Conservation (phyloP, 805 yeast genomes). For the Candida pini region DNA sequence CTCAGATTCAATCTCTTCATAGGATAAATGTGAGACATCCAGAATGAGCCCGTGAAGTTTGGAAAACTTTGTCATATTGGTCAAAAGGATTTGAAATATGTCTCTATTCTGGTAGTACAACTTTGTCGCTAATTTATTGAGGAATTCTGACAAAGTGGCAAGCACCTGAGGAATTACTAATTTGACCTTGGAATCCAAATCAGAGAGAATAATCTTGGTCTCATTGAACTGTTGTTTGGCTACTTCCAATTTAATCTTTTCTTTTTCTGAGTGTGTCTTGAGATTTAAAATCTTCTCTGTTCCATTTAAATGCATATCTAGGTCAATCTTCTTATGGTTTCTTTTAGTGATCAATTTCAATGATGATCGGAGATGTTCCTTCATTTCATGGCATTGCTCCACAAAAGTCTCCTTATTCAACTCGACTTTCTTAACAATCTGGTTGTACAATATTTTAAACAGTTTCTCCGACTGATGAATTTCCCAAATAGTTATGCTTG, state of each 20-base stretch:
- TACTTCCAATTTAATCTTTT: constrained; percentile 28
- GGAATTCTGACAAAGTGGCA: constrained; percentile 42
- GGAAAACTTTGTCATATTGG: constrained; percentile 24
- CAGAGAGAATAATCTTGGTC: constrained; percentile 27
- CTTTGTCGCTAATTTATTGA: constrained; percentile 36
- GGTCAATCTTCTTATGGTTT: constrained; percentile 37
- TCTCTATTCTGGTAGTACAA: constrained; percentile 34
- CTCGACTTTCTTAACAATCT: constrained; percentile 18
- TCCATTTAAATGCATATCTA: constrained; percentile 32
- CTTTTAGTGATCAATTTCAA: constrained; percentile 39
- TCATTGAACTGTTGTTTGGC: constrained; percentile 29
- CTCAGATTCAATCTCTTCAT: constrained; percentile 30
- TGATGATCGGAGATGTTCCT: constrained; percentile 29
- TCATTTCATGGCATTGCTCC: constrained; percentile 35
- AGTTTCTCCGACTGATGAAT: constrained; percentile 24
- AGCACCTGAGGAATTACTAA: constrained; percentile 41
- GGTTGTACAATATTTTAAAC: constrained; percentile 19
- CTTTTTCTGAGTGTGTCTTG: constrained; percentile 33
- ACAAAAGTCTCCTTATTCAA: constrained; percentile 25
- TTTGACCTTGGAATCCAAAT: constrained; percentile 35
- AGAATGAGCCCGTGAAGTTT: constrained; percentile 28
- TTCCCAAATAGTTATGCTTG: constrained; percentile 26
- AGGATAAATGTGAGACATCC: constrained; percentile 13
- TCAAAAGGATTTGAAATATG: constrained; percentile 28
- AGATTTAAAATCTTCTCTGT: constrained; percentile 34